Evolutionary conservation across 2,329 filamentous ascomycete genomes (phyloP), one percentile per base, ranked within the genome.

Genomic region (Talaromyces sp.): DNA sequence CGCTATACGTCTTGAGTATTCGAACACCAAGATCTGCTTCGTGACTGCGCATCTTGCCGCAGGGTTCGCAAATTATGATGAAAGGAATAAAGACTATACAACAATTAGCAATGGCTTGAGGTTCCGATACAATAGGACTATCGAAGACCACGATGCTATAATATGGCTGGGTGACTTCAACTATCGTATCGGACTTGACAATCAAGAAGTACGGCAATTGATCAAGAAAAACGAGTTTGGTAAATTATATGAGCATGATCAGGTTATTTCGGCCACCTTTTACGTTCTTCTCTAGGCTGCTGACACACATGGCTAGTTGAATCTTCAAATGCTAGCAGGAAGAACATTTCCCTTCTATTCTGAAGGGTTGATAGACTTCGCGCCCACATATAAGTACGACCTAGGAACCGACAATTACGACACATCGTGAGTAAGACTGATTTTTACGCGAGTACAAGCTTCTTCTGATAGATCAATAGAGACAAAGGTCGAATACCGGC

Each of bases 91-190:
- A 62, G 95, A 99, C 76, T 99, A 96, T 74, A 84, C 87, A 57
- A 96, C 90, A 3, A 97, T 97, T 65, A 88, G 90, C 68, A 85
- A 90, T 65, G 95, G 95, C 2, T 77, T 99, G 37, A 86, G 91
- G 42, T 99, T 99, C 72, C 93, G 96, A 75, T 86, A 92, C 61
- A 96, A 97, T 70, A 83, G 92, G 63, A 86, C 89, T 5, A 98
- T 99, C 66, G 91, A 95, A 69, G 90, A 98, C 73, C 95, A 99
- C 72, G 92, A 89, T 67, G 88, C 90, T 23, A 88, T 98, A 39
- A 88, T 97, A 60, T 99, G 95, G 93, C 84, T 97, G 46, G 95
- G 95, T 5, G 95, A 99, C 75, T 99, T 99, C 81, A 99, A 99
- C 73, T 99, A 99, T 76, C 89, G 95, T 18, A 96, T 99, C 69